These are phyloP conservation scores for Amanita inopinata DNA, from an alignment of 768 basidiomycete species.

Conservation along the genomic window DNA sequence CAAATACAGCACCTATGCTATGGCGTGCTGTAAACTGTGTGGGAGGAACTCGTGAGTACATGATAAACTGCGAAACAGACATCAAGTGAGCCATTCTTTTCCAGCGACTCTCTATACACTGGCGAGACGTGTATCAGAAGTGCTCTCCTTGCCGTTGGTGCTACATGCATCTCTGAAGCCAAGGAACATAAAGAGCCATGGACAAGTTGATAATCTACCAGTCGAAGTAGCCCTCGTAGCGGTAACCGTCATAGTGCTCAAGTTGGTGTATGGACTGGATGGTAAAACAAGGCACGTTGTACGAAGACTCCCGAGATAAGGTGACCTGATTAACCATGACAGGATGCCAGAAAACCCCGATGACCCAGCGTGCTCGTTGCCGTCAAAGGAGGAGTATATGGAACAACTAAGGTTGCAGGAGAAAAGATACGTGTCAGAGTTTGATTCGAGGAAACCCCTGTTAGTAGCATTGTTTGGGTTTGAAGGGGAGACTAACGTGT, in stretches of 20 bases:
- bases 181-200: slow-evolving; percentile 35
- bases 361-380: slow-evolving; percentile 58
- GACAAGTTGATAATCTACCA: slow-evolving; percentile 55
- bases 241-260: slow-evolving; percentile 59
- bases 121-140: slow-evolving; percentile 47
- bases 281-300: slow-evolving; percentile 43
- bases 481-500: too few species aligned
- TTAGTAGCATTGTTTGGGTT: slow-evolving; percentile 21
- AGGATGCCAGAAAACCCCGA: slow-evolving; percentile 34
- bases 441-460: slow-evolving; percentile 36
- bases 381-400: slow-evolving; percentile 40
- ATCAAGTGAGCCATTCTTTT: slow-evolving; percentile 4
- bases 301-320: slow-evolving; percentile 6
- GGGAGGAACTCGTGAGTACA: slow-evolving; percentile 63
- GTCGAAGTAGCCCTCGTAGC: slow-evolving; percentile 58
- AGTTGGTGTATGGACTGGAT: slow-evolving; percentile 82
- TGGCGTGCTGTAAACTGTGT: slow-evolving; percentile 67
- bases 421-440: slow-evolving; percentile 22
- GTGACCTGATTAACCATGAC: slow-evolving; percentile 12
- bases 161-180: slow-evolving; percentile 43
- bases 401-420: slow-evolving; percentile 27
- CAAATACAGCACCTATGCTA: slow-evolving; percentile 65
- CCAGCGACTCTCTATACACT: slow-evolving; percentile 58
- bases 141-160: slow-evolving; percentile 49
- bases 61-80: not conserved